These are phyloP conservation scores for Penicillium crustosum DNA, from an alignment of 2,329 filamentous ascomycete species.

Conservation along the genomic window DNA sequence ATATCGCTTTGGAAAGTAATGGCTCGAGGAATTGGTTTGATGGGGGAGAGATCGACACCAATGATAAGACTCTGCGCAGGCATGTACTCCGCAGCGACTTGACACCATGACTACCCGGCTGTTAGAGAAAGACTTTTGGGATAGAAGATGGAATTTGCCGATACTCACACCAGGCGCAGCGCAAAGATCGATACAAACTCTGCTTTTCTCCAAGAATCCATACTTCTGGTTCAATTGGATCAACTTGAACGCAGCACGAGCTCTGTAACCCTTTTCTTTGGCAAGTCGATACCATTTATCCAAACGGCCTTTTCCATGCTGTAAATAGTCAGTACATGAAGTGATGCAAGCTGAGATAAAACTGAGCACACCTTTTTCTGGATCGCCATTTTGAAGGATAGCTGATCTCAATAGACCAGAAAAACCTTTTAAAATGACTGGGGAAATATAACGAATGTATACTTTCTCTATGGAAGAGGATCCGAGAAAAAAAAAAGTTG, in stretches of 20 bases:
- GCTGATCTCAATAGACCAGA: constrained; percentile 29
- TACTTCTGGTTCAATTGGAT: constrained; percentile 99
- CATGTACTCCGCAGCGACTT: constrained; percentile 95
- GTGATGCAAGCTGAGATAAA: constrained; percentile 1
- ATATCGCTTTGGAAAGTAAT: constrained; percentile 98
- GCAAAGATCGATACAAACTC: constrained; percentile 94
- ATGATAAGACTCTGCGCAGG: constrained; percentile 85
- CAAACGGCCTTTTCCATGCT: constrained; percentile 93
- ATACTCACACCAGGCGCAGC: constrained; percentile 81
- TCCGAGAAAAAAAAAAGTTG: constrained; percentile 26
- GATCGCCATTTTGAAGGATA: constrained; percentile 70
- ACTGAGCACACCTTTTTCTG: constrained; percentile 73
- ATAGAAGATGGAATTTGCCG: neutral
- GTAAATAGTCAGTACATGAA: constrained; percentile 31
- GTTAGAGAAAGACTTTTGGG: constrained; percentile 20
- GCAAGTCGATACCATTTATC: constrained; percentile 99
- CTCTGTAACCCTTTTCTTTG: constrained; percentile 96
- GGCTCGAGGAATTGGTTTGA: constrained; percentile 90
- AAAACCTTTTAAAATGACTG: constrained; percentile 17
- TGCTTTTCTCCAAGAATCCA: constrained; percentile 95
- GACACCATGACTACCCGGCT: constrained; percentile 74
- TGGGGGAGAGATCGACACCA: constrained; percentile 90
- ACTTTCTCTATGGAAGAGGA: constrained; percentile 14
- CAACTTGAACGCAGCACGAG: constrained; percentile 94
- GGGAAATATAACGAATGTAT: constrained; percentile 19